Conservation (phyloP, 176 grass and related monocot species). For the Carex scoparia region DNA sequence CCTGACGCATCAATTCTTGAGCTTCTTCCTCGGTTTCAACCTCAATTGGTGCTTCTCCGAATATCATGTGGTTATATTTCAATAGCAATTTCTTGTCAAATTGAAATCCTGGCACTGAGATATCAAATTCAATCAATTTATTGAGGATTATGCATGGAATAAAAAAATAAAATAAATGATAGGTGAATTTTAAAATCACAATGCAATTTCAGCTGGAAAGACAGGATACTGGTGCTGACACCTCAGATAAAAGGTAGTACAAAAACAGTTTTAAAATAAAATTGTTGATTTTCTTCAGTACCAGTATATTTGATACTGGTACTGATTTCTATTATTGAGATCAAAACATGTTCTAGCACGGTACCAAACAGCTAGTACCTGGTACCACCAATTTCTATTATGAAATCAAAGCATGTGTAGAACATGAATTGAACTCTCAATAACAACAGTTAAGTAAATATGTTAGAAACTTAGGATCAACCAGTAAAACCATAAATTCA, state of each 20-base stretch:
- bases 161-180: not conserved
- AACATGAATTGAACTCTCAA: not conserved
- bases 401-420: too few relatives aligned
- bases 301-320: too few relatives aligned
- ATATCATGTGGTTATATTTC: constrained; percentile 85
- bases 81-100: constrained; percentile 61
- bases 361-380: too few relatives aligned
- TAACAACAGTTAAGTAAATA: not conserved
- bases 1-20: constrained; percentile 66
- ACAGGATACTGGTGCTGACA: not conserved
- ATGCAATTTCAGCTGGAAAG: not conserved
- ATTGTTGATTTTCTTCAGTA: too few relatives aligned
- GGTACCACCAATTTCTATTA: too few relatives aligned
- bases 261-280: not conserved
- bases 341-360: too few relatives aligned
- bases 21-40: constrained; percentile 75
- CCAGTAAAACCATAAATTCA: not conserved
- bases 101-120: constrained; percentile 68
- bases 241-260: not conserved
- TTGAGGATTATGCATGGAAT: not conserved
- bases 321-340: too few relatives aligned
- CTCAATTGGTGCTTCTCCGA: constrained; percentile 61
- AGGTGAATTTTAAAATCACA: not conserved
- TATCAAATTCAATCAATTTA: constrained; percentile 21
- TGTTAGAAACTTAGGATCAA: not conserved